Evolutionary conservation across 2,329 filamentous ascomycete genomes (phyloP), one percentile per base, ranked within the genome.

Genomic region (Colletotrichum sp.): DNA sequence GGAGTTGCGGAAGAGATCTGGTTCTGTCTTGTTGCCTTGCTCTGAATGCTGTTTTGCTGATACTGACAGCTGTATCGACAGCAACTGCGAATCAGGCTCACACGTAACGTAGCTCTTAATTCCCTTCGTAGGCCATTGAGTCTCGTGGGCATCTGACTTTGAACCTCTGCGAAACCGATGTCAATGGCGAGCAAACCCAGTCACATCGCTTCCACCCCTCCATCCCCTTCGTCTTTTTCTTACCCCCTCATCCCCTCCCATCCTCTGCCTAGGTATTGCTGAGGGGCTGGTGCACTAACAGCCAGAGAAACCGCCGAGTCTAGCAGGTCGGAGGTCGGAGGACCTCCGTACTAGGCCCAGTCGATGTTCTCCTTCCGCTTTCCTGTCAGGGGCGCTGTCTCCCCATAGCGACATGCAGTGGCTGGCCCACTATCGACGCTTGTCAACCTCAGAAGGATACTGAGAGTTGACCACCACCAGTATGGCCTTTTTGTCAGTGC

Each of bases 281-380:
- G 65, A 76, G 74, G 74, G 74, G 74, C 65, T 74, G 70, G 64
- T 39, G 65, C 65, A 75, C 74, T 74, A 65, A 75, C 27, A 75
- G 25, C 56, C 66, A 60, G 48, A 58, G 72, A 55, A 75, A 61
- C 48, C 70, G 34, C 73, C 70, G 58, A 73, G 74, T 76, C 64
- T 73, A 69, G 70, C 64, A 73, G 73, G 73, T 75, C 64, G 69
- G 60, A 74, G 34, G 58, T 74, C 71, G 71, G 73, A 76, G 74
- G 74, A 68, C 64, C 64, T 69, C 74, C 74, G 74, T 64, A 76
- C 74, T 74, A 76, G 74, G 67, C 70, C 70, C 69, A 69, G 58
- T 76, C 65, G 74, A 65, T 64, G 52, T 28, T 39, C 64, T 66
- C 58, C 65, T 74, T 76, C 70, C 74, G 74, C 48, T 69, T 69